Conservation (phyloP, 352 stramenopile genomes). For the Thraustochytrium striatum region DNA sequence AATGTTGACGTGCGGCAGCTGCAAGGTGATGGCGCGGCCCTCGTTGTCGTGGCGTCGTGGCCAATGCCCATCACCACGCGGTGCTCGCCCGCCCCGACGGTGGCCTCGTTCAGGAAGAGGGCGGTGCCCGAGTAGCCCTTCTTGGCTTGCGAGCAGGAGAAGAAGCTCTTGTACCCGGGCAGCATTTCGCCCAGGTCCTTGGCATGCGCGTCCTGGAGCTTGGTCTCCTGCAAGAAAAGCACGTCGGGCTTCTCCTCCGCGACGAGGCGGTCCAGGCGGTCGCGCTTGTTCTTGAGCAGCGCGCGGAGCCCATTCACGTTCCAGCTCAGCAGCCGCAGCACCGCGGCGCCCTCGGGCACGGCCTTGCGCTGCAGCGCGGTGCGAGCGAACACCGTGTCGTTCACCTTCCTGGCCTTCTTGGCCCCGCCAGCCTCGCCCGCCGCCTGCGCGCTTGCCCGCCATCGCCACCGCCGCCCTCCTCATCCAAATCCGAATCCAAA, state of each 20-base stretch:
- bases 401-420: too few relatives aligned
- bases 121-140: constrained; percentile 75
- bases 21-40: constrained; percentile 63
- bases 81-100: not conserved
- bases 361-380: not conserved
- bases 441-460: too few relatives aligned
- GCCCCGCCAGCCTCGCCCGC: too few relatives aligned
- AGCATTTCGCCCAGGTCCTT: constrained; percentile 59
- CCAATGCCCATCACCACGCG: constrained; percentile 51
- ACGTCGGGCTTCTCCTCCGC: constrained; percentile 64
- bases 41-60: constrained; percentile 63
- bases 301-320: constrained; percentile 72
- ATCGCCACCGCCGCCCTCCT: too few relatives aligned
- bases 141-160: constrained; percentile 63
- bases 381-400: not conserved
- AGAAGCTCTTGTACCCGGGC: constrained; percentile 64
- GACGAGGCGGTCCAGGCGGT: constrained; percentile 59
- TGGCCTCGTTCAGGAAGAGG: constrained; percentile 64
- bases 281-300: constrained; percentile 62
- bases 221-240: constrained; percentile 72
- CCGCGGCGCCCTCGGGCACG: not conserved
- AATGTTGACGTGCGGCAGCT: constrained; percentile 67
- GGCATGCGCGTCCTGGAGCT: constrained; percentile 70
- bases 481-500: too few relatives aligned
- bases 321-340: constrained; percentile 68